Conservation (phyloP, 176 grass and related monocot genomes). For the Oryza meridionalis region DNA sequence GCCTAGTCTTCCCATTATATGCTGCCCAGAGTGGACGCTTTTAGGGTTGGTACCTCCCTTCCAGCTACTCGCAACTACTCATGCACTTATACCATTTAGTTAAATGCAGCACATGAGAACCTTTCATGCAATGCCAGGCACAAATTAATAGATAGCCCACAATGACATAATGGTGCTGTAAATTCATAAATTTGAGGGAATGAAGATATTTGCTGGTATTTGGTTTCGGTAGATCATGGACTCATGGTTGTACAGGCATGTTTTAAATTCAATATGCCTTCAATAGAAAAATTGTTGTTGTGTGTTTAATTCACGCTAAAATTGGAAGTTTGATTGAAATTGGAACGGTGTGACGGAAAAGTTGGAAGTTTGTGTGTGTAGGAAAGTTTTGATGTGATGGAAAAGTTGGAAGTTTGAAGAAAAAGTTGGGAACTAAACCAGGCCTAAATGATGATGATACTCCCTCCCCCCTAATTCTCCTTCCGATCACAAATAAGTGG, state of each 20-base stretch:
- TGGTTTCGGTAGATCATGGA: conserved; percentile 2
- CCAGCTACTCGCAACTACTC: conserved; percentile 35
- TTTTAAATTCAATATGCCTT: neutral
- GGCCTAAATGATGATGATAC: neutral
- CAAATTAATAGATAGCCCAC: conserved; percentile 26
- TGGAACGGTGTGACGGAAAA: too few relatives aligned
- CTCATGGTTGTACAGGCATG: neutral
- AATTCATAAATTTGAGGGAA: conserved; percentile 26
- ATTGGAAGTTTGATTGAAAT: too few relatives aligned
- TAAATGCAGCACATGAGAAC: conserved; percentile 57
- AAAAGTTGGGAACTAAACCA: too few relatives aligned
- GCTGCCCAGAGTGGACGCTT: conserved; percentile 33
- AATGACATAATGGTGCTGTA: conserved; percentile 22
- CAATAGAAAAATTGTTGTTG: neutral
- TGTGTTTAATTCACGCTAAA: too few relatives aligned
- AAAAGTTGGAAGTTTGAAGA: too few relatives aligned
- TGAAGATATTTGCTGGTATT: conserved; percentile 11
- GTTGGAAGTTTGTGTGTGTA: too few relatives aligned
- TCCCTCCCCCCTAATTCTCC: neutral
- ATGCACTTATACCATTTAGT: conserved; percentile 44
- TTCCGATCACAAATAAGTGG: too few relatives aligned
- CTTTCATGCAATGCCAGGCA: conserved; percentile 40
- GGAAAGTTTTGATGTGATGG: too few relatives aligned
- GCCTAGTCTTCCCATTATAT: conserved; percentile 38
- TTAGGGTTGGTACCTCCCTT: conserved; percentile 36